phyloP scores from a whole-genome alignment of 208 protist genomes.

The Trypanosoma boissoni region DNA sequence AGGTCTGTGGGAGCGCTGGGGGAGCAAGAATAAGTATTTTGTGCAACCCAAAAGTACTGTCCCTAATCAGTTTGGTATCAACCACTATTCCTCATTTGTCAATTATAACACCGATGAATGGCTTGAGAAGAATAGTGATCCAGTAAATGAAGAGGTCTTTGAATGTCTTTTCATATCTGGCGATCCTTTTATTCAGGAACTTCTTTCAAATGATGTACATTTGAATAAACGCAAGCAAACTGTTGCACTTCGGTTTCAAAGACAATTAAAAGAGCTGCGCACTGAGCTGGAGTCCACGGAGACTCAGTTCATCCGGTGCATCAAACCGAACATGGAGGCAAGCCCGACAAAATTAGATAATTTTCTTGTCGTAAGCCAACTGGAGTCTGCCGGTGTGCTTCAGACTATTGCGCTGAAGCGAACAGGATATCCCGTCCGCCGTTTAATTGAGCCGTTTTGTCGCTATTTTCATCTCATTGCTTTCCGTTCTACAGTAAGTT shows the following conservation, averaged over 20 bases:
- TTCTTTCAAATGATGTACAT: constrained; percentile 46
- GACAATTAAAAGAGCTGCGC: constrained; percentile 73
- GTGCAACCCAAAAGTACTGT: constrained; percentile 82
- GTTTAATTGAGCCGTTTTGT: constrained; percentile 72
- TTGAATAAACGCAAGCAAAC: constrained; percentile 64
- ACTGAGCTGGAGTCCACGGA: constrained; percentile 78
- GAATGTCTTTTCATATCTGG: constrained; percentile 39
- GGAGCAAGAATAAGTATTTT: constrained; percentile 62
- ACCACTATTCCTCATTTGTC: constrained; percentile 91
- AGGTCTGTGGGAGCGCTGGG: constrained; percentile 71
- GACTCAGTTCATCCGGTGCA: constrained; percentile 94
- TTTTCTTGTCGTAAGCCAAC: constrained; percentile 77
- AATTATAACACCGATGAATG: constrained; percentile 86
- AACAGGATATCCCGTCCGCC: constrained; percentile 87
- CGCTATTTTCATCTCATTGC: constrained; percentile 81
- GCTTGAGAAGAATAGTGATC: constrained; percentile 92
- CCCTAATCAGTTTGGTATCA: constrained; percentile 84
- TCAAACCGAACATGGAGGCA: constrained; percentile 89
- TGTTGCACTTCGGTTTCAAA: constrained; percentile 78
- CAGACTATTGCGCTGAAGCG: constrained; percentile 91
- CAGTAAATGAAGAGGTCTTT: constrained; percentile 83
- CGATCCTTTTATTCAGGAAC: constrained; percentile 57
- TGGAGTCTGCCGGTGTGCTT: constrained; percentile 88
- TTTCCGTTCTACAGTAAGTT: constrained; percentile 26
- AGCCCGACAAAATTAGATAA: constrained; percentile 66